A percentile compares a stretch with the other conserved stretches of the same genome.
phyloP scores from a whole-genome alignment of 2,329 filamentous ascomycete genomes.

The Sporothrix inflata region DNA sequence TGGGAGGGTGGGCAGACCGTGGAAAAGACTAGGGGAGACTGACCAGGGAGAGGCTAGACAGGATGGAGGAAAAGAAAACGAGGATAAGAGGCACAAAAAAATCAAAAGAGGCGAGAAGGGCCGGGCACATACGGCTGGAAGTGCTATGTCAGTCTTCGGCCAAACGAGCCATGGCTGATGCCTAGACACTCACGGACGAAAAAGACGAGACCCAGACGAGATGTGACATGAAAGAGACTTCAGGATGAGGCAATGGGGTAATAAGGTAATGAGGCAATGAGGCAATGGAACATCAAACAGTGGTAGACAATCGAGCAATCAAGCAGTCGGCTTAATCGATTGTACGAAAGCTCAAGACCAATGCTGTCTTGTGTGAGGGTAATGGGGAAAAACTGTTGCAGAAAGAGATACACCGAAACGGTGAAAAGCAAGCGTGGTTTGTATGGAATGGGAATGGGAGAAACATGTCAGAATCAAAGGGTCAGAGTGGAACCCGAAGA shows the following conservation, averaged over 20 bases:
- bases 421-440: not conserved
- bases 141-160: not conserved
- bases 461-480: not conserved
- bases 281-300: not conserved
- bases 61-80: not conserved
- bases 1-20: conserved; percentile 2
- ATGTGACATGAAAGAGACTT: not conserved
- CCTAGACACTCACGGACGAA: not conserved
- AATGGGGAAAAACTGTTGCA: not conserved
- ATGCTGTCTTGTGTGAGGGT: not conserved
- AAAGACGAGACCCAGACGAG: not conserved
- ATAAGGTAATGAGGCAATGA: no score
- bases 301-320: no score
- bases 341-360: not conserved
- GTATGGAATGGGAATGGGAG: not conserved
- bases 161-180: not conserved
- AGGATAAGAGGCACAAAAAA: conserved; percentile 7
- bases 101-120: conserved; percentile 21
- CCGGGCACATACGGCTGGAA: not conserved
- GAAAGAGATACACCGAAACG: conserved; percentile 1
- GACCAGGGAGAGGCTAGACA: not conserved
- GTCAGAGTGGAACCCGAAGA: not conserved
- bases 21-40: not conserved
- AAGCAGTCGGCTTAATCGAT: no score
- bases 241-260: not conserved